Percentiles rank a stretch among this genome's conserved stretches.
phyloP scores from a whole-genome alignment of 2,329 filamentous ascomycete genomes.

The Ramularia endophylla region DNA sequence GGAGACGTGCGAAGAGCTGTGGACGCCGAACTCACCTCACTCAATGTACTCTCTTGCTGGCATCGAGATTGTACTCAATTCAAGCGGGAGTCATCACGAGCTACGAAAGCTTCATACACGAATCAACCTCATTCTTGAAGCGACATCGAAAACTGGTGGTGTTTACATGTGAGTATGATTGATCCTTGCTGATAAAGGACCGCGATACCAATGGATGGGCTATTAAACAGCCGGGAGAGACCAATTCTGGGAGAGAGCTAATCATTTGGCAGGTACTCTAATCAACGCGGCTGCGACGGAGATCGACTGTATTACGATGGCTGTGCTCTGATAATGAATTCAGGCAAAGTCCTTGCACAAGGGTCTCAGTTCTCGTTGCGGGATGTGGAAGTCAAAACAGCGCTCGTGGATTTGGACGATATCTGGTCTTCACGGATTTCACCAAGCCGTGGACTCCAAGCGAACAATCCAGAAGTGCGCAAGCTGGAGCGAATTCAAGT shows the following conservation, averaged over 20 bases:
- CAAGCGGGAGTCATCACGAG: constrained; percentile 61
- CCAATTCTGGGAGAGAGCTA: no score
- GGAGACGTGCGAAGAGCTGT: constrained; percentile 65
- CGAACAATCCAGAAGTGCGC: constrained; percentile 39
- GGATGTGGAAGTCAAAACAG: constrained; percentile 51
- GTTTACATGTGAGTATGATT: constrained; percentile 48
- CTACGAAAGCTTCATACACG: constrained; percentile 59
- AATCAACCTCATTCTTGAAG: constrained; percentile 60
- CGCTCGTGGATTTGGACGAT: constrained; percentile 59
- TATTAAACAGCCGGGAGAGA: no score
- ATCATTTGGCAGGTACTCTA: constrained; percentile 55
- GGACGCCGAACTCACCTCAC: constrained; percentile 54
- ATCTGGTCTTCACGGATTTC: constrained; percentile 57
- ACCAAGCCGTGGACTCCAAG: constrained; percentile 54
- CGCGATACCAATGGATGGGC: no score
- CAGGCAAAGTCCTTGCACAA: constrained; percentile 59
- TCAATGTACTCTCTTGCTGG: constrained; percentile 61
- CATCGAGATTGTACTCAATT: constrained; percentile 57
- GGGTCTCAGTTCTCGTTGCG: constrained; percentile 60
- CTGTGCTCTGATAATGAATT: constrained; percentile 57
- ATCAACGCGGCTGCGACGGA: constrained; percentile 53
- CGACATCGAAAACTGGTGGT: constrained; percentile 57
- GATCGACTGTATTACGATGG: constrained; percentile 59
- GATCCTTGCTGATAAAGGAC: no score
- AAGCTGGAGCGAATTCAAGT: constrained; percentile 43